phyloP scores from a whole-genome alignment of 306 rosid species.

The Malus sieversii region DNA sequence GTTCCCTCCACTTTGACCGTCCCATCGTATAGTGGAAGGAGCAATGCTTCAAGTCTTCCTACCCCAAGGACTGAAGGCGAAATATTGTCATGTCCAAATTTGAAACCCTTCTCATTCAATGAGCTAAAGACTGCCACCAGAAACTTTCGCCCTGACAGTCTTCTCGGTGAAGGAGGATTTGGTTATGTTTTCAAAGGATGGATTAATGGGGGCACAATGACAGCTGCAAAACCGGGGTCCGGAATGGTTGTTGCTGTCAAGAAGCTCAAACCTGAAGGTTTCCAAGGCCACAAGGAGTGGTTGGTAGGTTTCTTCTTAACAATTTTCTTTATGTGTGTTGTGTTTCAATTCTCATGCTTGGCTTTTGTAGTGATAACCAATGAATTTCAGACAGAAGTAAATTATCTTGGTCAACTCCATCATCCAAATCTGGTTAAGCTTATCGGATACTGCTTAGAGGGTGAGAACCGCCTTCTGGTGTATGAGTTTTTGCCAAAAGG shows the following conservation, averaged over 20 bases:
- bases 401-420: conserved; percentile 82
- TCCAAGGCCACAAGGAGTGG: conserved; percentile 98
- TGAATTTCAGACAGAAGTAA: conserved; percentile 80
- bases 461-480: conserved; percentile 79
- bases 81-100: conserved; percentile 73
- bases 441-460: conserved; percentile 89
- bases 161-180: conserved; percentile 94
- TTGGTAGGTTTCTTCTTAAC: conserved; percentile 47
- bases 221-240: conserved; percentile 70
- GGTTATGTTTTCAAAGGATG: conserved; percentile 93
- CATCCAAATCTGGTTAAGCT: conserved; percentile 86
- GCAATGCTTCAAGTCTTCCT: conserved; percentile 54
- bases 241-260: conserved; percentile 91
- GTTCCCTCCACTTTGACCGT: conserved; percentile 39
- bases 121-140: conserved; percentile 83
- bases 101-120: conserved; percentile 57
- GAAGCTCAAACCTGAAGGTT: conserved; percentile 85
- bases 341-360: neutral
- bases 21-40: conserved; percentile 41
- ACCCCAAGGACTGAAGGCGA: conserved; percentile 86
- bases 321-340: neutral
- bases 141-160: conserved; percentile 78
- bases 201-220: conserved; percentile 56
- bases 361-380: conserved; percentile 11
- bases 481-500: conserved; percentile 96